phyloP scores from a whole-genome alignment of 768 basidiomycete genomes.

The Tulasnella sp. region DNA sequence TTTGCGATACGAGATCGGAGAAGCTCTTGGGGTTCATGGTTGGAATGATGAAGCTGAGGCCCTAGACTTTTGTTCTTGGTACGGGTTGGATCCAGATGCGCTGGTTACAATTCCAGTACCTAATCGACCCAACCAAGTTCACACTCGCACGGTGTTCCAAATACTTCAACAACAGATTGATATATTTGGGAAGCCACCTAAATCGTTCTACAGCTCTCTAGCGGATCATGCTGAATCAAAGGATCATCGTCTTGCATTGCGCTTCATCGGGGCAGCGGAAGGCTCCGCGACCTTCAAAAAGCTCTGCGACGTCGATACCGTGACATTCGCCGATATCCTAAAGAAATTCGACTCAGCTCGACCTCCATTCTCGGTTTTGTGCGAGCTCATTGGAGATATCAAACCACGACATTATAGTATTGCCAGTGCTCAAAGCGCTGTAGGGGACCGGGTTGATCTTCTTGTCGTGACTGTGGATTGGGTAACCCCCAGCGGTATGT shows the following conservation, averaged over 20 bases:
- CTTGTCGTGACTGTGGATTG: slow-evolving; percentile 96
- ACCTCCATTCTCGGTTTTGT: slow-evolving; percentile 72
- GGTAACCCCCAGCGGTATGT: slow-evolving; percentile 56
- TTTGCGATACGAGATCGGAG: slow-evolving; percentile 88
- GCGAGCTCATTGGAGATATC: slow-evolving; percentile 85
- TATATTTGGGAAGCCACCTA: slow-evolving; percentile 89
- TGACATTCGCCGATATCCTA: slow-evolving; percentile 83
- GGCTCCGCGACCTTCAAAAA: slow-evolving; percentile 90
- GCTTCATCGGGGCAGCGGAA: slow-evolving; percentile 89
- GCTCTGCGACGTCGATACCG: slow-evolving; percentile 85
- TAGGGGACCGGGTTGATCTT: slow-evolving; percentile 88
- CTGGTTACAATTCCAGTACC: slow-evolving; percentile 72
- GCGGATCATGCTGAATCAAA: slow-evolving; percentile 56
- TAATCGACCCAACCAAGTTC: slow-evolving; percentile 29
- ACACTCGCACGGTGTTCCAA: slow-evolving; percentile 92
- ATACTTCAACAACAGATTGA: slow-evolving; percentile 93
- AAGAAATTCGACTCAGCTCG: slow-evolving; percentile 60
- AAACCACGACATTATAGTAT: slow-evolving; percentile 98
- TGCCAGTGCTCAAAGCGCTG: slow-evolving; percentile 87
- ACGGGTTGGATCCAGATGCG: slow-evolving; percentile 67
- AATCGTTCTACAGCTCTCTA: slow-evolving; percentile 86
- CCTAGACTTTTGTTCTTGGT: slow-evolving; percentile 80
- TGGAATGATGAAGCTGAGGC: slow-evolving; percentile 93
- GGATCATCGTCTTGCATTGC: slow-evolving; percentile 64
- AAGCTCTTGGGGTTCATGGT: slow-evolving; percentile 92